Conservation (phyloP, 441 rosid species). For the Populus hybrid region DNA sequence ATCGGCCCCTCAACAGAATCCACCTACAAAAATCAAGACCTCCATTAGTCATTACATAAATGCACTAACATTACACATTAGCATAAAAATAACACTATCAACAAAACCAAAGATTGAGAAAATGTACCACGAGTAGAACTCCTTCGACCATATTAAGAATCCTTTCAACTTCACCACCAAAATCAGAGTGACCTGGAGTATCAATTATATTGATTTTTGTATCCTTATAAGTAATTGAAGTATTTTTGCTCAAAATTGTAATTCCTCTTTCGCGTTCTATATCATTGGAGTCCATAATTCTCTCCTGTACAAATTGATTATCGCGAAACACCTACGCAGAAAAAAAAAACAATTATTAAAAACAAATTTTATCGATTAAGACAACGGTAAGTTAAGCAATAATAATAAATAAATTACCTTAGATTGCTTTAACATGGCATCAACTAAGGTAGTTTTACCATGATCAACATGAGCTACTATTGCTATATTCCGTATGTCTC, state of each 20-base stretch:
- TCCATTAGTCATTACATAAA: not conserved
- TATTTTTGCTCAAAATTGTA: slow-evolving; percentile 94
- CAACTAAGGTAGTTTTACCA: slow-evolving; percentile 96
- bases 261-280: slow-evolving; percentile 98
- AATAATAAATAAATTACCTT: slow-evolving; percentile 42
- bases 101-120: slow-evolving; percentile 16
- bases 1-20: slow-evolving; percentile 99
- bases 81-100: not conserved
- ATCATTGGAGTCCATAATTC: slow-evolving; percentile 98
- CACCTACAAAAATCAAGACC: slow-evolving; percentile 41
- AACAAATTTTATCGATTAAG: not conserved
- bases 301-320: slow-evolving; percentile 81
- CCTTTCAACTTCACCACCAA: slow-evolving; percentile 99
- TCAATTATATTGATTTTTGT: slow-evolving; percentile 88
- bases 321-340: slow-evolving; percentile 80
- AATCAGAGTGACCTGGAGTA: slow-evolving; percentile 99
- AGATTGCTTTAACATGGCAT: slow-evolving; percentile 90
- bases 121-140: slow-evolving; percentile 87
- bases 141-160: slow-evolving; percentile 99
- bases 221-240: slow-evolving; percentile 84
- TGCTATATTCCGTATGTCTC: slow-evolving; percentile 86
- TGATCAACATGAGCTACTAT: slow-evolving; percentile 98
- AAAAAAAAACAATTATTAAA: not conserved
- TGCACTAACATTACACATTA: not conserved
- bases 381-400: not conserved